A percentile compares a stretch with the other conserved stretches of the same genome.
Evolutionary conservation across 805 yeast species (phyloP).

Genomic region (Yamadazyma phyllophila): DNA sequence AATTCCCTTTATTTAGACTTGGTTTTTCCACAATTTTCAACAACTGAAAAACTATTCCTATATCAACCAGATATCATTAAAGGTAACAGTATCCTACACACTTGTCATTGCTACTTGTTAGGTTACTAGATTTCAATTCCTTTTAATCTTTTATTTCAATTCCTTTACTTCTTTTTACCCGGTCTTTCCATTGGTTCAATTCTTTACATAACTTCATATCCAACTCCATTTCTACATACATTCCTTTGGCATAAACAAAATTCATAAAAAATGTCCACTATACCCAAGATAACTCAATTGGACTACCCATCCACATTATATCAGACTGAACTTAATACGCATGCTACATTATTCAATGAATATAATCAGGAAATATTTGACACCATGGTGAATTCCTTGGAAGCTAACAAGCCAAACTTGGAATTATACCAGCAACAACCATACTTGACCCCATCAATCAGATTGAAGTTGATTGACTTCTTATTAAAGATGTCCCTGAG

Average conservation of each 20-base stretch:
- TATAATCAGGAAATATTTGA: conserved; percentile 51
- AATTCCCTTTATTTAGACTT: conserved; percentile 5
- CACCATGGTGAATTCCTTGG: conserved; percentile 30
- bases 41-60: not conserved
- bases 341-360: conserved; percentile 45
- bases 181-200: conserved; percentile 7
- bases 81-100: not conserved
- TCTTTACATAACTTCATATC: conserved; percentile 1
- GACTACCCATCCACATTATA: conserved; percentile 53
- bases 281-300: conserved; percentile 28
- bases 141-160: conserved; percentile 3
- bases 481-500: conserved; percentile 67
- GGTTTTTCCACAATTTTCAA: conserved; percentile 6
- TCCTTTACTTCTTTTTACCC: conserved; percentile 3
- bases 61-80: not conserved
- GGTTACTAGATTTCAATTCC: not conserved
- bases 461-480: conserved; percentile 77
- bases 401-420: conserved; percentile 45
- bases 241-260: not conserved
- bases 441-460: conserved; percentile 69
- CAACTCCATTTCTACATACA: not conserved
- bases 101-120: not conserved
- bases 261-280: conserved; percentile 17
- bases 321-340: conserved; percentile 47
- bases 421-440: conserved; percentile 81